These are phyloP conservation scores for Trichoderma koningii DNA, from an alignment of 2,329 filamentous ascomycete genomes.

Conservation along the genomic window DNA sequence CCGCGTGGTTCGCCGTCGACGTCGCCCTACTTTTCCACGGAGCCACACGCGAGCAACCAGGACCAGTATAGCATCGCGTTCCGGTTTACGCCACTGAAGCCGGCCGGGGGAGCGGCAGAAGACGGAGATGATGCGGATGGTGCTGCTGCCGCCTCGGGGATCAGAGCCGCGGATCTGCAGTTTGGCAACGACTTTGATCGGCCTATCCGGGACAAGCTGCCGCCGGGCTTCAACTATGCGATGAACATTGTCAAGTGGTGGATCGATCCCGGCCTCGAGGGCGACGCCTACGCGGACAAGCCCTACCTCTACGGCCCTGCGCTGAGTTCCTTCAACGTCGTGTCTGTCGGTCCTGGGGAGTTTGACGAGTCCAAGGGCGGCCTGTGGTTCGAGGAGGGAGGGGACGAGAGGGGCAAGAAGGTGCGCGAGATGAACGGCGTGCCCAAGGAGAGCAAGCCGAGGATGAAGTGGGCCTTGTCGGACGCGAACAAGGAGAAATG, in stretches of 20 bases:
- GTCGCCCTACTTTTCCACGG: conserved; percentile 74
- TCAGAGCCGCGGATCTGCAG: conserved; percentile 73
- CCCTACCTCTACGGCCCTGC: conserved; percentile 86
- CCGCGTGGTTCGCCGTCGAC: conserved; percentile 68
- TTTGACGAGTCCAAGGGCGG: conserved; percentile 52
- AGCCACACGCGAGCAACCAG: conserved; percentile 63
- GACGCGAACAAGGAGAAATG: conserved; percentile 53
- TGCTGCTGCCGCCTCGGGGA: conserved; percentile 43
- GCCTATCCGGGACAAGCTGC: conserved; percentile 81
- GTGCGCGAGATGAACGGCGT: conserved; percentile 51
- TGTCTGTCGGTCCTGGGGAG: conserved; percentile 64
- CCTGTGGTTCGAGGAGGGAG: conserved; percentile 66
- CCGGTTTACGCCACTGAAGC: conserved; percentile 69
- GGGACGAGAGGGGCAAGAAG: conserved; percentile 56
- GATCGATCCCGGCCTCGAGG: conserved; percentile 88
- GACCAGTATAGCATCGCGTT: conserved; percentile 88
- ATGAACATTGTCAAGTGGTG: conserved; percentile 86
- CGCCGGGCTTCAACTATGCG: conserved; percentile 82
- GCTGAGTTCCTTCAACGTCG: conserved; percentile 74
- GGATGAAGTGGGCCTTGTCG: conserved; percentile 62
- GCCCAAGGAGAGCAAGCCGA: conserved; percentile 54
- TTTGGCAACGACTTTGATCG: conserved; percentile 96
- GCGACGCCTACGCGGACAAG: conserved; percentile 82
- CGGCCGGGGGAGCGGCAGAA: conserved; percentile 20
- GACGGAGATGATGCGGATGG: conserved; percentile 21